A percentile compares a stretch with the other conserved stretches of the same genome.
These are phyloP conservation scores for Chlamydomonas urium DNA, from an alignment of 139 green algal genomes.

Conservation along the genomic window DNA sequence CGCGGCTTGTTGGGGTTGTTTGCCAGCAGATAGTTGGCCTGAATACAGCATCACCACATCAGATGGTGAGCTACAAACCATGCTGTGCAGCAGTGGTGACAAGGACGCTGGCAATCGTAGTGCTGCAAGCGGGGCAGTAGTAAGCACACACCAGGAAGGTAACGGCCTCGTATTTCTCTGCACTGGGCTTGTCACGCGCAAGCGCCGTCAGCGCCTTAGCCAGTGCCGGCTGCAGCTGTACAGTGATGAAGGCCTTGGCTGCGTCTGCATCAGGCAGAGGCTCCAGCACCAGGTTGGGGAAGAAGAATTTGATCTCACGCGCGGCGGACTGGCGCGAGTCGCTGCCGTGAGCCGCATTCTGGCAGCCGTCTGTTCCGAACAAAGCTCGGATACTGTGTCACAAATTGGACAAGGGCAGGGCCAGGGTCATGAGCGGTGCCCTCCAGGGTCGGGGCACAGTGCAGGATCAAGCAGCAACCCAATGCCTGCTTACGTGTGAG, in stretches of 20 bases:
- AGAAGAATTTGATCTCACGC: slow-evolving; percentile 82
- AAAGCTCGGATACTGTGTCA: slow-evolving; percentile 60
- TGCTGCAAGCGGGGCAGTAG: no score
- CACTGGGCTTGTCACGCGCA: slow-evolving; percentile 59
- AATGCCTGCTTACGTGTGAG: slow-evolving; percentile 37
- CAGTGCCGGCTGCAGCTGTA: slow-evolving; percentile 61
- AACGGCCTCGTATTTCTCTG: slow-evolving; percentile 41
- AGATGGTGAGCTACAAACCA: no score
- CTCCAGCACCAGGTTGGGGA: slow-evolving; percentile 47
- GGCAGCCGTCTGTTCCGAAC: slow-evolving; percentile 72
- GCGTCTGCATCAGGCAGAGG: slow-evolving; percentile 6
- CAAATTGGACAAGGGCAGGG: neutral
- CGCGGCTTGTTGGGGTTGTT: slow-evolving; percentile 82
- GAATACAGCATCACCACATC: no score
- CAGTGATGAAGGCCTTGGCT: slow-evolving; percentile 51
- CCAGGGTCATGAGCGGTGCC: no score
- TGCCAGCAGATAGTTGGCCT: slow-evolving; percentile 65
- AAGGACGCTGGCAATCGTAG: no score
- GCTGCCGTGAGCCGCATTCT: slow-evolving; percentile 73
- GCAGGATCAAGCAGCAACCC: no score
- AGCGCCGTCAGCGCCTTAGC: slow-evolving; percentile 67
- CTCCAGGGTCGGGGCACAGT: no score
- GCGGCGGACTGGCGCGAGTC: slow-evolving; percentile 55
- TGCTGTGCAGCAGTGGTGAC: no score
- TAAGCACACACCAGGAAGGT: neutral